A percentile compares a stretch with the other conserved stretches of the same genome.
phyloP scores from a whole-genome alignment of 2,329 filamentous ascomycete species.

The Geosmithia flava region DNA sequence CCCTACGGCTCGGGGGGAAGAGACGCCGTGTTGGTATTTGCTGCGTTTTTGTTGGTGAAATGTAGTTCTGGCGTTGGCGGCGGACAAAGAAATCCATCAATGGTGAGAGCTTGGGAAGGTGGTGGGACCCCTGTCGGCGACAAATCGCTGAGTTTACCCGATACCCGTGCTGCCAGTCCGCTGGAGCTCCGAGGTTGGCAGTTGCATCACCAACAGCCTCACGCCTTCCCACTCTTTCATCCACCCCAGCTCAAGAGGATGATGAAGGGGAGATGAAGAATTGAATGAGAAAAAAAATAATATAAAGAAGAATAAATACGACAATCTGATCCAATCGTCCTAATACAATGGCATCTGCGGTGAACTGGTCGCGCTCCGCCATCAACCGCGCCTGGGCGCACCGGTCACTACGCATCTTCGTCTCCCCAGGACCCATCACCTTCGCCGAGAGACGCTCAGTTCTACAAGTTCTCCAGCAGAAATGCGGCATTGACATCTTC shows the following conservation, averaged over 20 bases:
- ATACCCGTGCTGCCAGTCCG: not conserved
- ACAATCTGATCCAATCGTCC: too few relatives aligned
- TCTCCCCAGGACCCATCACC: constrained; percentile 35
- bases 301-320: not conserved
- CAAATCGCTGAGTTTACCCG: not conserved
- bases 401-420: constrained; percentile 35
- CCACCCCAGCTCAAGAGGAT: not conserved
- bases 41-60: not conserved
- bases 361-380: not conserved
- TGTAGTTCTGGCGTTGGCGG: not conserved
- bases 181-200: not conserved
- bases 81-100: not conserved
- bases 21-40: too few relatives aligned
- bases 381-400: constrained; percentile 9
- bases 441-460: constrained; percentile 44
- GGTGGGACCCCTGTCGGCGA: not conserved
- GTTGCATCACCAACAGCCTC: not conserved
- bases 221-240: not conserved
- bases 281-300: not conserved
- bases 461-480: constrained; percentile 35
- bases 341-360: not conserved
- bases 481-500: constrained; percentile 39
- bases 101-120: not conserved
- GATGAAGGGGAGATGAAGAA: not conserved
- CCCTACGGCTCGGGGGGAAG: too few relatives aligned